These are phyloP conservation scores for Tothia fuscella DNA, from an alignment of 2,329 filamentous ascomycete genomes.

Conservation along the genomic window DNA sequence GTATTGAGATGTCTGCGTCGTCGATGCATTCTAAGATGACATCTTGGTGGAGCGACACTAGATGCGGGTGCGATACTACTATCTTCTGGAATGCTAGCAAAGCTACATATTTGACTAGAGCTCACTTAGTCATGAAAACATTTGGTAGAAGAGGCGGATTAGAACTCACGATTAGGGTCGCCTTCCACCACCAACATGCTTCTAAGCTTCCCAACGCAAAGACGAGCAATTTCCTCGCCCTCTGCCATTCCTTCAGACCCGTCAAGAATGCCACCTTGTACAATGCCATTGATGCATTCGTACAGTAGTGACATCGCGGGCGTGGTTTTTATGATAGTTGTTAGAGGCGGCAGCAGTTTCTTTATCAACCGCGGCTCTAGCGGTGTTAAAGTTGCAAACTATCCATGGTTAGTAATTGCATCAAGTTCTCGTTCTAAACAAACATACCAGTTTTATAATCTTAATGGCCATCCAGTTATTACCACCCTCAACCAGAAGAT, in stretches of 20 bases:
- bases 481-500: slow-evolving; percentile 76
- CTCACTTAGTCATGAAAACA: background rate
- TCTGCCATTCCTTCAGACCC: slow-evolving; percentile 68
- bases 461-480: slow-evolving; percentile 99
- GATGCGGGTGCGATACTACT: slow-evolving; percentile 71
- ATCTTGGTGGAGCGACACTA: slow-evolving; percentile 88
- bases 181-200: slow-evolving; percentile 91
- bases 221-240: slow-evolving; percentile 78
- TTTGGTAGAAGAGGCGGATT: slow-evolving; percentile 11
- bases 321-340: slow-evolving; percentile 85
- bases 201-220: slow-evolving; percentile 86
- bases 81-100: slow-evolving; percentile 93
- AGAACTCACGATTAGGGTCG: slow-evolving; percentile 72
- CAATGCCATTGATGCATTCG: slow-evolving; percentile 97
- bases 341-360: slow-evolving; percentile 82
- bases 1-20: slow-evolving; percentile 89
- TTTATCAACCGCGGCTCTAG: slow-evolving; percentile 82
- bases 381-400: slow-evolving; percentile 92
- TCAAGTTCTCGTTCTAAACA: background rate
- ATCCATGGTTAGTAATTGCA: slow-evolving; percentile 12
- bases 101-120: slow-evolving; percentile 86
- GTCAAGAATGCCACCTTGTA: slow-evolving; percentile 87
- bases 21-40: slow-evolving; percentile 95
- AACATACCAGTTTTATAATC: slow-evolving; percentile 78
- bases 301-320: slow-evolving; percentile 97